A percentile compares a stretch with the other conserved stretches of the same genome.
phyloP scores from a whole-genome alignment of 2,329 filamentous ascomycete species.

The Daldinia sp. region DNA sequence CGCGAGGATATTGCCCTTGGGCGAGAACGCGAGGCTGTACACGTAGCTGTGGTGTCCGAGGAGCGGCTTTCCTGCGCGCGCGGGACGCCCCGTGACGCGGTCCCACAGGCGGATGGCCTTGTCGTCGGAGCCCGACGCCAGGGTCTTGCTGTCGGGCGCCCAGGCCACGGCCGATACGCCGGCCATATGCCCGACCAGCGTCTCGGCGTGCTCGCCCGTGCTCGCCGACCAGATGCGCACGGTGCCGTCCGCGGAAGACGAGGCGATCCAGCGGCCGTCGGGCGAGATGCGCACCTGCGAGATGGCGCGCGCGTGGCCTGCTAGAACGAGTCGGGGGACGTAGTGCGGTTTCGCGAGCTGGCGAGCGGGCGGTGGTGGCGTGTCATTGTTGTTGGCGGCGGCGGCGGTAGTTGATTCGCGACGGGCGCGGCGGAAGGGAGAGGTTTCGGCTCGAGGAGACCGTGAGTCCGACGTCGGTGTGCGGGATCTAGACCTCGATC shows the following conservation, averaged over 20 bases:
- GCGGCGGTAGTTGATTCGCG: conserved; percentile 13
- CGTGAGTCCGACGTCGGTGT: conserved; percentile 21
- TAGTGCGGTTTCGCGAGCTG: conserved; percentile 74
- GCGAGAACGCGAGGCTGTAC: conserved; percentile 93
- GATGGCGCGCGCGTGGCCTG: conserved; percentile 82
- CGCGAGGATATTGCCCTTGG: conserved; percentile 96
- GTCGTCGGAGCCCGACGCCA: conserved; percentile 94
- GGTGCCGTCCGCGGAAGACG: conserved; percentile 87
- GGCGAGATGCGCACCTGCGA: conserved; percentile 92
- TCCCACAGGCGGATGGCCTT: conserved; percentile 97
- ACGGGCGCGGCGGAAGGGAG: conserved; percentile 34
- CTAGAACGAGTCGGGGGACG: conserved; percentile 75
- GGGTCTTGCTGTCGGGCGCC: conserved; percentile 87
- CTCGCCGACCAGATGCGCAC: conserved; percentile 90
- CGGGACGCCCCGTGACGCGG: conserved; percentile 69
- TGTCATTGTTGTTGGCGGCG: conserved; percentile 14
- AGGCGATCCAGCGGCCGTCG: conserved; percentile 89
- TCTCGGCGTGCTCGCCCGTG: conserved; percentile 85
- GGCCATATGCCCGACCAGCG: conserved; percentile 91
- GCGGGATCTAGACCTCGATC: conserved; percentile 37
- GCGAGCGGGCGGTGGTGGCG: conserved; percentile 49
- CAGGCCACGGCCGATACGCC: conserved; percentile 94
- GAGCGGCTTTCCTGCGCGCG: conserved; percentile 67
- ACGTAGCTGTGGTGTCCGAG: conserved; percentile 96
- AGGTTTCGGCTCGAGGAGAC: conserved; percentile 35